Conservation (phyloP, 352 stramenopile genomes). For the Stephanocyclus meneghinianus region DNA sequence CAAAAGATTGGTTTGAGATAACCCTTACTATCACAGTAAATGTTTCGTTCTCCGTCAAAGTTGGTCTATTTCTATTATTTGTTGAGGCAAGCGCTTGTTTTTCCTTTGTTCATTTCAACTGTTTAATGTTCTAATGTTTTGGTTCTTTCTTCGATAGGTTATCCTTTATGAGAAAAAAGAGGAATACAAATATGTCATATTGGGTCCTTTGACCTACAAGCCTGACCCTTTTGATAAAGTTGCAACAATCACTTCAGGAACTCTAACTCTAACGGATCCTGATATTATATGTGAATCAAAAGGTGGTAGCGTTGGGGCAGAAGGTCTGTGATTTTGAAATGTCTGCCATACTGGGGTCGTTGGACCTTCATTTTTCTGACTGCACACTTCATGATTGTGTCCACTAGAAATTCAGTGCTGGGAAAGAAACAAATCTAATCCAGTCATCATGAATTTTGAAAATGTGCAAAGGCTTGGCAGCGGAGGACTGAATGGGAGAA, state of each 20-base stretch:
- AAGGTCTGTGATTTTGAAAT: background rate
- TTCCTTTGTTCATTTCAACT: too few species aligned
- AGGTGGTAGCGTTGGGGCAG: background rate
- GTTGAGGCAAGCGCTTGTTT: too few species aligned
- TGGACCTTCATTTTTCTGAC: background rate
- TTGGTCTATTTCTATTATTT: conserved; percentile 19
- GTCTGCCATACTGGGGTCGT: too few species aligned
- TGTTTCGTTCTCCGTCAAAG: conserved; percentile 24
- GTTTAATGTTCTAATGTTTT: too few species aligned
- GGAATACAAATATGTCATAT: conserved; percentile 7
- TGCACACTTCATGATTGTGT: background rate
- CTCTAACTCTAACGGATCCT: background rate
- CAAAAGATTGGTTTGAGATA: conserved; percentile 54
- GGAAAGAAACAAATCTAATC: conserved; percentile 4
- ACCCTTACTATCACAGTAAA: conserved; percentile 27
- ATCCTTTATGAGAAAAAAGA: conserved; percentile 11
- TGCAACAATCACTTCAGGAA: background rate
- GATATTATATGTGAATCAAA: conserved; percentile 12
- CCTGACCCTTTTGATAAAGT: conserved; percentile 7
- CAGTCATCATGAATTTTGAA: conserved; percentile 7
- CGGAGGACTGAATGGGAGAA: background rate
- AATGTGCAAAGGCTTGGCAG: background rate
- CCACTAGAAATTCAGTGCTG: conserved; percentile 11
- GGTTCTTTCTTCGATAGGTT: background rate
- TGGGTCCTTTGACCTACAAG: conserved; percentile 7